Evolutionary conservation across 345 rosid genomes (phyloP), one percentile per base, ranked within the genome.

Genomic region (Brassica cretica): DNA sequence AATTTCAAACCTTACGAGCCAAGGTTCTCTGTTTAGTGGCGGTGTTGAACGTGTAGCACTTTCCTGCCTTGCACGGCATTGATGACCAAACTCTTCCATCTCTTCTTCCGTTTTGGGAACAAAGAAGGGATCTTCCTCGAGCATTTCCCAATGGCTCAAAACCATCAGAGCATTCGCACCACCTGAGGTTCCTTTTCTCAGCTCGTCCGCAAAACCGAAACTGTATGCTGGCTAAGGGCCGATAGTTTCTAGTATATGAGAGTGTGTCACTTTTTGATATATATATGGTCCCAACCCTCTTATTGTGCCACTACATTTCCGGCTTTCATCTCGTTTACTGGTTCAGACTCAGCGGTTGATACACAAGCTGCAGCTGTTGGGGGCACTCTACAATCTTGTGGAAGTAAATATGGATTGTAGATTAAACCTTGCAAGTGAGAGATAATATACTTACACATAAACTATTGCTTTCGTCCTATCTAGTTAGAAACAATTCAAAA

Each of bases 361-460:
- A 91, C 99, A 25, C 99, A 95, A 87, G 98, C 97, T 9, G 98
- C 98, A 65, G 94, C 97, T 58, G 86, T 95, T 72, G 98, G 99
- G n/a, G 99, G 30, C 98, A 18, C 90, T 95, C n/a, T 93, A 95
- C 80, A 95, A 93, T 84, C 97, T 95, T 51, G 91, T 90, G 39
- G 99, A 91, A 74, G 93, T 93, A 66, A 91, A 93, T 78, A 85
- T 95, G 97, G 99, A 95, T 83, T 91, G 98, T 86, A 88, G 91
- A 83, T 82, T 95, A 88, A 95, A 95, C 90, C 98, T 95, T 58
- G 99, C 98, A 12, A 81, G 85, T 73, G 99, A 95, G 79, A 83
- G 99, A 93, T 95, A 98, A 98, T 93, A 80, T 27, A 27, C 30
- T 27, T 27, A 51, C 5, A 30, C 1, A 76, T 30, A 63, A 56